phyloP scores from a whole-genome alignment of 352 stramenopile genomes.

The Phytophthora pinifolia region DNA sequence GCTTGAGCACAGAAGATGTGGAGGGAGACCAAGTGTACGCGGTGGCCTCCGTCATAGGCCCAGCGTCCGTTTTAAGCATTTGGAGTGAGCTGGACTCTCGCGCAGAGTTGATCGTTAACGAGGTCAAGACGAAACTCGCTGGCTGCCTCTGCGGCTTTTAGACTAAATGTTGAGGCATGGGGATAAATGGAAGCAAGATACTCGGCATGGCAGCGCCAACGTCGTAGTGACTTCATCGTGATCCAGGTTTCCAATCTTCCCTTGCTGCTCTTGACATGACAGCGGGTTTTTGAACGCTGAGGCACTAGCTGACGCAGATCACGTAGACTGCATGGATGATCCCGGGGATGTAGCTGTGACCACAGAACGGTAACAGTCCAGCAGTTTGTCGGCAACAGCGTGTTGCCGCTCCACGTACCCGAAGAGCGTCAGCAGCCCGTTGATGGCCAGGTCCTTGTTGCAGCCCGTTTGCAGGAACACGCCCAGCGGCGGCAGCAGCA shows the following conservation, averaged over 20 bases:
- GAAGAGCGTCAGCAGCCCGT: constrained; percentile 62
- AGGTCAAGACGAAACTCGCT: constrained; percentile 58
- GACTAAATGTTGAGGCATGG: neutral
- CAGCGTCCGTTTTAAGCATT: constrained; percentile 52
- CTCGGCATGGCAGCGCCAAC: constrained; percentile 6
- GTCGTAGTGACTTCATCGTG: constrained; percentile 7
- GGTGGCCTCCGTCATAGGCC: constrained; percentile 42
- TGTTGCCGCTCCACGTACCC: constrained; percentile 28
- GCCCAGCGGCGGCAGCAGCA: constrained; percentile 50
- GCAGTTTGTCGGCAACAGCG: neutral
- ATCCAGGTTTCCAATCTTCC: neutral
- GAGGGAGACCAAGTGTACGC: constrained; percentile 31
- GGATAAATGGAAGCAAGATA: neutral
- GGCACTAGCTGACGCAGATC: constrained; percentile 34
- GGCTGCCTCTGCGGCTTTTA: constrained; percentile 73
- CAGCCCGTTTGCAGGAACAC: constrained; percentile 60
- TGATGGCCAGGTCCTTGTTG: constrained; percentile 65
- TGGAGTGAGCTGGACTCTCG: constrained; percentile 50
- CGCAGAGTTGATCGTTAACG: constrained; percentile 44
- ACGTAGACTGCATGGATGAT: constrained; percentile 62
- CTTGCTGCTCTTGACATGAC: constrained; percentile 1
- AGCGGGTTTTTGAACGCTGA: neutral
- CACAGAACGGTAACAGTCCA: neutral
- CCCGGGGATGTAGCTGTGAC: constrained; percentile 49
- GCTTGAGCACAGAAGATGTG: constrained; percentile 9